Percentiles rank a stretch among this genome's conserved stretches.
These are phyloP conservation scores for Lumnitzera racemosa DNA, from an alignment of 345 rosid species.

Conservation along the genomic window DNA sequence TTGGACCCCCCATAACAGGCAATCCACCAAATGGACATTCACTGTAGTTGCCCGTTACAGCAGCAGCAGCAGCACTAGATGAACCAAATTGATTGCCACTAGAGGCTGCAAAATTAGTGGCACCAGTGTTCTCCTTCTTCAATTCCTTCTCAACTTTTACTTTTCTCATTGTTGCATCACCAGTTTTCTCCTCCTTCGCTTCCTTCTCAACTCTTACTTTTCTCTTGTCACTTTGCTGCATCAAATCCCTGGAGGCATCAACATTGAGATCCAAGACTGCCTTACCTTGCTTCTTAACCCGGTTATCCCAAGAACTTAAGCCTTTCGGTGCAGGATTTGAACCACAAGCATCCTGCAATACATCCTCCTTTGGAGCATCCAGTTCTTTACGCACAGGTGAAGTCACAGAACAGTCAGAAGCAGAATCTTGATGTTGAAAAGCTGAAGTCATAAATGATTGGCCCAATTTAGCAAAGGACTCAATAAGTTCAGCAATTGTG, in stretches of 20 bases:
- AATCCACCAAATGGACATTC: conserved; percentile 60
- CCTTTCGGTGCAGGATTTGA: too few species aligned
- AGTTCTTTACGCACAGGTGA: conserved; percentile 14
- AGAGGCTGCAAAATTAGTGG: neutral
- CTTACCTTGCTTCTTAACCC: neutral
- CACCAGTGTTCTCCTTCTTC: conserved; percentile 19
- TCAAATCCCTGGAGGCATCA: conserved; percentile 17
- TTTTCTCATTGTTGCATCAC: neutral
- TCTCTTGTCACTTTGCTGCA: conserved; percentile 8
- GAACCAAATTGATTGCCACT: conserved; percentile 10
- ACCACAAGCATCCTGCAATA: conserved; percentile 6
- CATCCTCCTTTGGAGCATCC: conserved; percentile 13
- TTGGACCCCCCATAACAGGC: conserved; percentile 16
- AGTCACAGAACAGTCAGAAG: conserved; percentile 15
- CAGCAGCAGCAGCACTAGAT: neutral
- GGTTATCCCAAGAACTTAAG: too few species aligned
- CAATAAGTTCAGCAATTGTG: conserved; percentile 28
- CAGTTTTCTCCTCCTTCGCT: conserved; percentile 9
- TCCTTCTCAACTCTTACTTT: neutral
- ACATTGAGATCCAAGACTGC: conserved; percentile 33
- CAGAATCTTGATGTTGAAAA: conserved; percentile 13
- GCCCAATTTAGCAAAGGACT: conserved; percentile 32
- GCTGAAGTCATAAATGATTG: conserved; percentile 15
- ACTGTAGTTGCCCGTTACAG: conserved; percentile 5
- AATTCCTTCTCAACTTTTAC: neutral